Evolutionary conservation across 108 stramenopile species (phyloP).

Genomic region (Conticribra weissflogii): DNA sequence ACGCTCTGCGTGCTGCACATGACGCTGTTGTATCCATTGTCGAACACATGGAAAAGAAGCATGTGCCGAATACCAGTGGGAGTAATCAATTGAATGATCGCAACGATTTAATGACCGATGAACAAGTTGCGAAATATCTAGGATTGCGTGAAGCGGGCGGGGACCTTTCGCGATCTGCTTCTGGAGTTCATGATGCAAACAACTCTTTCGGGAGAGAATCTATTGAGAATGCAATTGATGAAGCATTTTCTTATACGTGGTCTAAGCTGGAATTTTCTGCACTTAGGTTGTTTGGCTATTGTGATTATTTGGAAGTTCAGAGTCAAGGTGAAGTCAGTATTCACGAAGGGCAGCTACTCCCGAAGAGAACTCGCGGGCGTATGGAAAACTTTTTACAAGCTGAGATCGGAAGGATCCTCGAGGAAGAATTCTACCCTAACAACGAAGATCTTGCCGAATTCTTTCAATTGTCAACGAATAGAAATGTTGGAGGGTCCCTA

Average conservation of each 20-base stretch:
- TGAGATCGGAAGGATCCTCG: conserved; percentile 20
- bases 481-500: neutral
- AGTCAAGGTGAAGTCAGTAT: neutral
- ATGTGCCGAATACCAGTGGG: neutral
- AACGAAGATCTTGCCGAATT: conserved; percentile 6
- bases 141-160: conserved; percentile 22
- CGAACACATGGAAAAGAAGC: conserved; percentile 44
- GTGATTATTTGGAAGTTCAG: neutral
- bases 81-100: conserved; percentile 6
- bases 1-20: conserved; percentile 56
- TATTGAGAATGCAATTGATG: conserved; percentile 16
- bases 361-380: conserved; percentile 23
- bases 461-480: conserved; percentile 2
- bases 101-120: conserved; percentile 31
- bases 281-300: conserved; percentile 21
- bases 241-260: conserved; percentile 26
- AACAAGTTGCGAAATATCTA: conserved; percentile 31
- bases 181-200: conserved; percentile 1
- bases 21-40: conserved; percentile 54
- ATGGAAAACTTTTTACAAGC: conserved; percentile 22
- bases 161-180: neutral
- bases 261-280: conserved; percentile 19
- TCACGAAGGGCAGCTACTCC: conserved; percentile 11
- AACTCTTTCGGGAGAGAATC: neutral
- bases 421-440: conserved; percentile 29